Base-by-base conservation (phyloP, 345 rosid species). In the Euclidium syriacum region DNA sequence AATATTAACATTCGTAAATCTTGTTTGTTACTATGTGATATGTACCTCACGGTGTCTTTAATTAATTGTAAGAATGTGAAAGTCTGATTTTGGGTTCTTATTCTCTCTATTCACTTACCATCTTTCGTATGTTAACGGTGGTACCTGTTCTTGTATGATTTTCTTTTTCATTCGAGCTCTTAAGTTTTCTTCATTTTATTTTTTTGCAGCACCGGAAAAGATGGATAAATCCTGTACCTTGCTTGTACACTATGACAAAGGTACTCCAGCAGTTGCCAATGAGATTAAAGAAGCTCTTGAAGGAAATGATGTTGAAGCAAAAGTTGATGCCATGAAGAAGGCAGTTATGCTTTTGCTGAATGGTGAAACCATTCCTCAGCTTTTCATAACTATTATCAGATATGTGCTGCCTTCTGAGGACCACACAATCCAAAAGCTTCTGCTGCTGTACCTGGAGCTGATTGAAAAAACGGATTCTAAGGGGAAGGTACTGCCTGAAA, bases 231-330 rank as follows among this genome's bases (percentile, higher is more conserved):
- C 95, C 3, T 76, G 90, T 75, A 77, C 85, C 33, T 55, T 90
- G 73, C 87, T 86, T 1, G 81, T 90, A 62, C 91, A 90, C 59
- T 90, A 86, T 65, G 96, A 90, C 81, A 86, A 90, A 77, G 95
- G 90, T 33, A 75, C 90, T 48, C 83, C 89, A 14, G 86, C 96
- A 54, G 64, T 90, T 36, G 95, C 96, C 2, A 86, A 81, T 43
- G 95, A 86, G 86, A 90, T 90, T 70, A 90, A 87, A 77, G 91
- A 90, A 65, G 91, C 95, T 30, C 91, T 90, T 0, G 95, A 90
- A 72, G 95, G 91, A 26, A 84, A 72, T 69, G 97, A 90, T 46
- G 86, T 76, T 20, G 51, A 69, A 12, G 77, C 81, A 5, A 90
- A 90, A 81, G 61, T 83, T 26, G 97, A 90, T 41, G 91, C 91